Conservation (phyloP, 345 rosid genomes). For the Salix dunnii region DNA sequence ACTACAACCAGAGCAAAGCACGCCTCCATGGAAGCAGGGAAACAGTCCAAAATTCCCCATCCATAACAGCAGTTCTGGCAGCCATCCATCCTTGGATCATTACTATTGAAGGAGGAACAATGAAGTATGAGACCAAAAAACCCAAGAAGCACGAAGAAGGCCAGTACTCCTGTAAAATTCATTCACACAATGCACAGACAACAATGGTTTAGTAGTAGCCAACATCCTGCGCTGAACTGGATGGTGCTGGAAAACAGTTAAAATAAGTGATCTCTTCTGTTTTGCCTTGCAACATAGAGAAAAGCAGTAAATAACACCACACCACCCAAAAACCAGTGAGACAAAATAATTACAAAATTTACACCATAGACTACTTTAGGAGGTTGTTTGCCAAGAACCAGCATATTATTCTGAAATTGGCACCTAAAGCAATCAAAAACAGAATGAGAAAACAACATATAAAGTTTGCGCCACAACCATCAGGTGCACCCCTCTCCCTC, state of each 20-base stretch:
- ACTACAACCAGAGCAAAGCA: conserved; percentile 78
- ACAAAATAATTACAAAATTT: background rate
- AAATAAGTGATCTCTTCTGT: background rate
- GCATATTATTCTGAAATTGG: no score
- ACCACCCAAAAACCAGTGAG: background rate
- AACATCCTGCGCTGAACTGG: background rate
- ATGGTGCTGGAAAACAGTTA: background rate
- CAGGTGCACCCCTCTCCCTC: no score
- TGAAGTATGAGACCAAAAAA: conserved; percentile 82
- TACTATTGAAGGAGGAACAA: conserved; percentile 71
- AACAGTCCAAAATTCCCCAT: conserved; percentile 93
- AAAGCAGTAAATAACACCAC: background rate
- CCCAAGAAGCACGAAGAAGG: conserved; percentile 86
- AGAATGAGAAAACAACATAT: background rate
- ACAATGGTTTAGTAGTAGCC: conserved; percentile 1
- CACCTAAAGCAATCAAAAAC: background rate
- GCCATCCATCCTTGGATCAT: conserved; percentile 85
- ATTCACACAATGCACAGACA: conserved; percentile 5
- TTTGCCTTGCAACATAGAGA: background rate
- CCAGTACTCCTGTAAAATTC: conserved; percentile 59
- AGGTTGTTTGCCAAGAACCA: background rate
- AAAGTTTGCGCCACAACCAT: no score
- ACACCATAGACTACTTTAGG: background rate
- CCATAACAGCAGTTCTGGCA: conserved; percentile 98
- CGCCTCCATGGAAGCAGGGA: conserved; percentile 96